Conservation (phyloP, 2,329 filamentous ascomycete genomes). For the Colletotrichum euphorbiae region DNA sequence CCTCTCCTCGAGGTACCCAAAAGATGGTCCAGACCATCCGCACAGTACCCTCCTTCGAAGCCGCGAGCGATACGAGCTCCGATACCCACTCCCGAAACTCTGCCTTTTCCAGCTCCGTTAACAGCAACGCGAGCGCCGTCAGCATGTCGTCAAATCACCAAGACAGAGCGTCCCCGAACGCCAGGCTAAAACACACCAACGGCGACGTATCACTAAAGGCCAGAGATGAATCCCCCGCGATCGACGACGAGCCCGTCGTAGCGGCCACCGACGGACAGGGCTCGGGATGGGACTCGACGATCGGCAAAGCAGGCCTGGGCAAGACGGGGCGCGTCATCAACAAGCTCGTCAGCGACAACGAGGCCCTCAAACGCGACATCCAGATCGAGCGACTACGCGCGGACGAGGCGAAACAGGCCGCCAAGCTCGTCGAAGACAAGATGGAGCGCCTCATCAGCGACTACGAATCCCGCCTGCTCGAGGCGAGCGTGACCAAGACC, state of each 20-base stretch:
- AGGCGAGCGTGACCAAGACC: slow-evolving; percentile 77
- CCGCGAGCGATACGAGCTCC: slow-evolving; percentile 58
- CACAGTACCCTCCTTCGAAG: slow-evolving; percentile 67
- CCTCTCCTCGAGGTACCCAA: slow-evolving; percentile 44
- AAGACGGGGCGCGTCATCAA: slow-evolving; percentile 86
- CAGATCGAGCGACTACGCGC: slow-evolving; percentile 73
- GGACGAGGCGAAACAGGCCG: slow-evolving; percentile 77
- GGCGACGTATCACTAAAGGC: slow-evolving; percentile 29
- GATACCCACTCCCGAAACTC: slow-evolving; percentile 57
- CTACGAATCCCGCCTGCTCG: slow-evolving; percentile 76
- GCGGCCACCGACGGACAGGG: slow-evolving; percentile 51
- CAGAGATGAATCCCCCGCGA: slow-evolving; percentile 29
- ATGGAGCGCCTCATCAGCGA: slow-evolving; percentile 76
- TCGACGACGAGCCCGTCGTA: slow-evolving; percentile 30
- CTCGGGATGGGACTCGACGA: slow-evolving; percentile 71
- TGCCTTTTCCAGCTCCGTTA: slow-evolving; percentile 66
- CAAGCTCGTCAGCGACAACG: slow-evolving; percentile 83
- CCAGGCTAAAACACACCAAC: slow-evolving; percentile 50
- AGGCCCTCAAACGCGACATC: slow-evolving; percentile 79
- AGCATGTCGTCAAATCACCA: slow-evolving; percentile 55
- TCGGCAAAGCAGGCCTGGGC: slow-evolving; percentile 76
- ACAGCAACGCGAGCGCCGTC: slow-evolving; percentile 63
- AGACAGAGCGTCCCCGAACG: slow-evolving; percentile 47
- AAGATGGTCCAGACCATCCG: slow-evolving; percentile 64
- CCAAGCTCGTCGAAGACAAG: slow-evolving; percentile 76